These are phyloP conservation scores for Candida boleticola DNA, from an alignment of 805 yeast genomes.

Conservation along the genomic window DNA sequence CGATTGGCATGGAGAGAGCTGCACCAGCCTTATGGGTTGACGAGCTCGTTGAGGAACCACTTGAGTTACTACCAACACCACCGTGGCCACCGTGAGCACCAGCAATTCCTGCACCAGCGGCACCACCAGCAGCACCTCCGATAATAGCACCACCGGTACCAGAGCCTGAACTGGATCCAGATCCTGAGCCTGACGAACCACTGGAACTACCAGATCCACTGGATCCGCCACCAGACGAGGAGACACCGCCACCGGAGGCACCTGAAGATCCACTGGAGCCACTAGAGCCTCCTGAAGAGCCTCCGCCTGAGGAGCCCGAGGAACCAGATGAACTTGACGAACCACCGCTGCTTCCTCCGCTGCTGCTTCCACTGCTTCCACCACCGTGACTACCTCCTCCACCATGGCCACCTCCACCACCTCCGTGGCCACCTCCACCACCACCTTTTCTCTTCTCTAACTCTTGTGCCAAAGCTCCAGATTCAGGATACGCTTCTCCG, in stretches of 20 bases:
- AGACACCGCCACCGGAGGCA: slow-evolving; percentile 4
- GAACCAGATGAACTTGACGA: slow-evolving; percentile 4
- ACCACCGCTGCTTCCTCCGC: slow-evolving; percentile 3
- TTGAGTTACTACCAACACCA: too few relatives aligned
- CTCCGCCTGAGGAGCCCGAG: slow-evolving; percentile 2
- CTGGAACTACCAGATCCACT: not conserved
- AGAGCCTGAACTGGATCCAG: not conserved
- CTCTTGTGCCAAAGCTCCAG: too few relatives aligned
- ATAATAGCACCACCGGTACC: not conserved
- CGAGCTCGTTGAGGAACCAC: too few relatives aligned
- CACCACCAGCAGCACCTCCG: slow-evolving; percentile 14
- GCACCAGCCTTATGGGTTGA: too few relatives aligned
- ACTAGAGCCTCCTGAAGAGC: slow-evolving; percentile 1
- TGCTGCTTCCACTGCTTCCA: not conserved
- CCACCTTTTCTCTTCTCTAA: not conserved
- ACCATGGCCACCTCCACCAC: not conserved
- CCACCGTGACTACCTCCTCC: slow-evolving; percentile 1
- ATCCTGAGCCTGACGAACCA: slow-evolving; percentile 1
- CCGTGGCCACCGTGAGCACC: slow-evolving; percentile 3
- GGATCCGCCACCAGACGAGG: slow-evolving; percentile 2
- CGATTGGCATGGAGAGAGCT: too few relatives aligned
- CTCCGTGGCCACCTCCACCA: not conserved
- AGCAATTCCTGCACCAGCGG: slow-evolving; percentile 1
- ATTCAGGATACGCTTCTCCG: too few relatives aligned
- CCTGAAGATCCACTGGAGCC: not conserved